Conservation (phyloP, 768 basidiomycete species). For the Candolleomyces aberdarensis region DNA sequence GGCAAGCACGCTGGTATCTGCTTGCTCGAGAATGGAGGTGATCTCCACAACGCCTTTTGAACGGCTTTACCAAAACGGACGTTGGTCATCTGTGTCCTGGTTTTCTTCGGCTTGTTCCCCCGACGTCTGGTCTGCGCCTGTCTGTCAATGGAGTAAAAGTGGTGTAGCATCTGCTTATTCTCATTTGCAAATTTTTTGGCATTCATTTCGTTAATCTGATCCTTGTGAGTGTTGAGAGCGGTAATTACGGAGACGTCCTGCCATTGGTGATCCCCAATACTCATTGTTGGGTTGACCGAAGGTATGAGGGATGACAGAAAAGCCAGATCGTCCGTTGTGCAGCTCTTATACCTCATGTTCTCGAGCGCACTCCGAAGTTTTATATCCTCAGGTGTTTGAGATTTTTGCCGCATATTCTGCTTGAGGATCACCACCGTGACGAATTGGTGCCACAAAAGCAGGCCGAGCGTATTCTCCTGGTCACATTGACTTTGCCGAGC, state of each 20-base stretch:
- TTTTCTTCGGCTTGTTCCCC: neutral
- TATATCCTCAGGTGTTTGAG: constrained; percentile 16
- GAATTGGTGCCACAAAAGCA: constrained; percentile 30
- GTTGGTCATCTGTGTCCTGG: neutral
- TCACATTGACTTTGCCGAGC: neutral
- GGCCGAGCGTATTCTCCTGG: constrained; percentile 23
- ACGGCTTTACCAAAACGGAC: neutral
- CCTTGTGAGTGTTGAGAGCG: constrained; percentile 31
- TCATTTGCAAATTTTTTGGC: constrained; percentile 30
- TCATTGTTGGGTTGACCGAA: neutral
- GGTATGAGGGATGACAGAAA: constrained; percentile 24
- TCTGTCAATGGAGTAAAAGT: constrained; percentile 26
- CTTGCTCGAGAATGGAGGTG: constrained; percentile 10
- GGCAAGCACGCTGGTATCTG: constrained; percentile 22
- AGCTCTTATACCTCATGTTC: constrained; percentile 31
- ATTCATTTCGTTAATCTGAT: constrained; percentile 17
- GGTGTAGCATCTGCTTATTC: constrained; percentile 17
- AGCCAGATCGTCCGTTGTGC: constrained; percentile 20
- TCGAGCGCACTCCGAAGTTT: constrained; percentile 24
- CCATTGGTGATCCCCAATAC: constrained; percentile 15
- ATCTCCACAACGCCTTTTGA: constrained; percentile 15
- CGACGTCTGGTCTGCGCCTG: neutral
- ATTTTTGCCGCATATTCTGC: constrained; percentile 31
- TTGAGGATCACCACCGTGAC: constrained; percentile 31
- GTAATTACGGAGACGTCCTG: constrained; percentile 37